Base-by-base conservation (phyloP, 768 basidiomycete species). In the Rhizopogon rudus region DNA sequence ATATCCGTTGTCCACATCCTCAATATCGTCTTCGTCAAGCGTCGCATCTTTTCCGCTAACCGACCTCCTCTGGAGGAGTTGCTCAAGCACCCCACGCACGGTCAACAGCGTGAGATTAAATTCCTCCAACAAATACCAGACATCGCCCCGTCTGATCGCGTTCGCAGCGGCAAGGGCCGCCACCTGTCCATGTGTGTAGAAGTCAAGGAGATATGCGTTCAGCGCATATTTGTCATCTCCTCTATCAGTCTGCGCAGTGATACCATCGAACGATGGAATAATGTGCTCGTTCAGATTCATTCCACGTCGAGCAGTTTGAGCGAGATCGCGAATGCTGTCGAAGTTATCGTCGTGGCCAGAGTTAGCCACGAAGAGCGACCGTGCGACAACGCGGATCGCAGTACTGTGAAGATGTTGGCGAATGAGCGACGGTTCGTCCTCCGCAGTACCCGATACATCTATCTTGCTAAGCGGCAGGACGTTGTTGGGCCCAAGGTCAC, bases 191-290 rank as follows among this genome's bases (percentile, higher is more conserved):
- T 89, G 88, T 0, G 65, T 76, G 63, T 79, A 87, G 67, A 87
- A 90, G 62, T 90, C 88, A 44, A 80, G 69, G 14, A 88, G 65
- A 61, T 87, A 87, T 0, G 83, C 86, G 56, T 88, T 88, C 44
- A 87, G 72, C 8, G 68, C 69, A 43, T 68, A 67, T 5, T 61
- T 22, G 1, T 63, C 60, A 46, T 67, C 60, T 46, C 64, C 60
- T 12, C 62, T 52, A 3, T 59, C 61, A 6, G 51, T 16, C 16
- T 40, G 22, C n/a, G 61, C 37, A 44, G 63, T 73, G 66, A 69
- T 73, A 54, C 52, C 59, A 22, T 65, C 67, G 61, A 87, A 63
- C 1, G 82, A 80, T 5, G 88, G 87, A 14, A 86, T 82, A 0
- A 80, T 79, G 61, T 86, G 75, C 59, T 77, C 76, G 61, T 83